phyloP scores from a whole-genome alignment of 306 rosid genomes.

The Carpinus viminea region DNA sequence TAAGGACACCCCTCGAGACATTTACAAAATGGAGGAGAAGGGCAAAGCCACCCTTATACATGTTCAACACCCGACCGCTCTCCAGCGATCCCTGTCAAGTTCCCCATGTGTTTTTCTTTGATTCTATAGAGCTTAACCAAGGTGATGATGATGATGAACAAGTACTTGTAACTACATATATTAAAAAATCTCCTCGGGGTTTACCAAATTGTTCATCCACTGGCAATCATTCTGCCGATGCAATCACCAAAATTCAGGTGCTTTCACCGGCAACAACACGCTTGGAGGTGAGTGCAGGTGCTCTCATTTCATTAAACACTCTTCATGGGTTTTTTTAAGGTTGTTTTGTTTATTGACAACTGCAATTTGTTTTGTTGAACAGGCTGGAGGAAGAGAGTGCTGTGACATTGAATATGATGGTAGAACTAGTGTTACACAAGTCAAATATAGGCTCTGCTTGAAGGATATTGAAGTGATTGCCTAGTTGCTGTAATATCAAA shows the following conservation, averaged over 20 bases:
- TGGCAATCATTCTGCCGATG: conserved; percentile 46
- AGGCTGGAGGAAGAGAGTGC: too few relatives aligned
- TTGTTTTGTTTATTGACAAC: too few relatives aligned
- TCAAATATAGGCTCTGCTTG: too few relatives aligned
- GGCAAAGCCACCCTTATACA: conserved; percentile 31
- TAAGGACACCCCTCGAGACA: conserved; percentile 48
- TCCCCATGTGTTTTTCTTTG: conserved; percentile 45
- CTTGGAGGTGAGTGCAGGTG: conserved; percentile 24
- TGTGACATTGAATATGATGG: too few relatives aligned
- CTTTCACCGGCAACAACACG: conserved; percentile 24
- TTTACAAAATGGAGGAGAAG: conserved; percentile 32
- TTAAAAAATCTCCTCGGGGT: conserved; percentile 28
- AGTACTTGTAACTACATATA: conserved; percentile 26
- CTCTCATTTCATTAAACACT: neutral
- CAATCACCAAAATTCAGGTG: conserved; percentile 38
- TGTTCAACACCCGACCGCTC: conserved; percentile 46
- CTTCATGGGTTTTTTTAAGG: too few relatives aligned
- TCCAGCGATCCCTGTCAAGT: conserved; percentile 40
- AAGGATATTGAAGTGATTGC: too few relatives aligned
- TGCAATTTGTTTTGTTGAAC: too few relatives aligned
- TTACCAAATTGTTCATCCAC: conserved; percentile 29
- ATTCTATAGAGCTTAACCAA: conserved; percentile 9
- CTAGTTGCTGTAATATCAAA: too few relatives aligned
- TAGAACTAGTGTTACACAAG: too few relatives aligned
- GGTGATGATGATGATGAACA: neutral